Conservation (phyloP, 2,329 filamentous ascomycete species). For the Cryphonectria parasitica region DNA sequence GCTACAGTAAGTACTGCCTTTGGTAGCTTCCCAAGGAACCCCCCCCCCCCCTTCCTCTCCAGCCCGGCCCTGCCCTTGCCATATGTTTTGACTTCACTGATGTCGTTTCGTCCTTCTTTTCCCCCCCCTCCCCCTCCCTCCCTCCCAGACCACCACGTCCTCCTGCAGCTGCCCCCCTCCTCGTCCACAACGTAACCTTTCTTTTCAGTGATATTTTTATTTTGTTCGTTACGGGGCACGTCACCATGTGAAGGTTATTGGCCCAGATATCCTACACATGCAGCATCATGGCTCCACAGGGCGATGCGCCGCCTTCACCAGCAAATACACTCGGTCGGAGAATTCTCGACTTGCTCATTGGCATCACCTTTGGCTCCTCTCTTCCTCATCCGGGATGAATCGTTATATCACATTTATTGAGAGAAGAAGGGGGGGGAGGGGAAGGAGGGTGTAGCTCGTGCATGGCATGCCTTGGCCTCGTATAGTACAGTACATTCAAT, state of each 20-base stretch:
- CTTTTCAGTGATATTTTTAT: not conserved
- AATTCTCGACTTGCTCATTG: conserved; percentile 6
- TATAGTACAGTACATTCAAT: not conserved
- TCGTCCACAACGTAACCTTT: not conserved
- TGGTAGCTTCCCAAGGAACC: not conserved
- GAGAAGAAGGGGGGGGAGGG: not conserved
- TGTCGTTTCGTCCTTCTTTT: not conserved
- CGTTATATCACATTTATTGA: not conserved
- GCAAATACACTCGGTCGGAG: conserved; percentile 5
- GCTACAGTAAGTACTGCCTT: not conserved
- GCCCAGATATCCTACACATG: not conserved
- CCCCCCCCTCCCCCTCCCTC: not conserved
- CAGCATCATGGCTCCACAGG: not conserved
- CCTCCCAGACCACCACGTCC: not conserved
- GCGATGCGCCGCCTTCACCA: conserved; percentile 2
- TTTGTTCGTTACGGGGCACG: not conserved
- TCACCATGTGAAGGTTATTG: not conserved
- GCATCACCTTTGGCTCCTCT: not conserved
- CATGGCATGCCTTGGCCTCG: conserved; percentile 1
- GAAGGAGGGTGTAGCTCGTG: not conserved
- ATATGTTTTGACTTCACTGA: not conserved
- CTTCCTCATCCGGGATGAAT: not conserved
- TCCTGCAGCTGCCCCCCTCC: not conserved
- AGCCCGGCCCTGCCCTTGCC: not conserved
- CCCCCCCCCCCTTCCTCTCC: not conserved